Conservation (phyloP, 352 stramenopile genomes). For the Pythium monospermum region DNA sequence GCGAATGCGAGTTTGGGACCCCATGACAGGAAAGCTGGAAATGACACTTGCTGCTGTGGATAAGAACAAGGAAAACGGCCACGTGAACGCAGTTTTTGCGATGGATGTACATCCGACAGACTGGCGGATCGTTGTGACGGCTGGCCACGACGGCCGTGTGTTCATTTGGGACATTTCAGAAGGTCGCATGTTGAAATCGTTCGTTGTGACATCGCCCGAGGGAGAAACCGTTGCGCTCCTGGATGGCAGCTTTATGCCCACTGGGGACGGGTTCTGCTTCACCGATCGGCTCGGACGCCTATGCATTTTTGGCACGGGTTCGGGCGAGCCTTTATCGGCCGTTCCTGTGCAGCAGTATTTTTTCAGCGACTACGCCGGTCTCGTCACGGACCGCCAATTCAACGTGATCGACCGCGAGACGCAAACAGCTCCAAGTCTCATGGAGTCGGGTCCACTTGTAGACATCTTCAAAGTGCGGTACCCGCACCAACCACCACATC, state of each 20-base stretch:
- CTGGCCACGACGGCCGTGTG: slow-evolving; percentile 51
- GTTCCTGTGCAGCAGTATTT: slow-evolving; percentile 78
- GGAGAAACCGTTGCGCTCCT: slow-evolving; percentile 36
- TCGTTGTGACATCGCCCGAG: slow-evolving; percentile 25
- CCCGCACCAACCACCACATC: slow-evolving; percentile 64
- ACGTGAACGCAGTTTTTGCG: slow-evolving; percentile 47
- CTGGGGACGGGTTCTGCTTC: slow-evolving; percentile 35
- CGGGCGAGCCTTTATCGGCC: slow-evolving; percentile 24
- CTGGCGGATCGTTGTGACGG: slow-evolving; percentile 42
- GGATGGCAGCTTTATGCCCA: slow-evolving; percentile 39
- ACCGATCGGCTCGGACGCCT: slow-evolving; percentile 50
- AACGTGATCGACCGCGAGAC: slow-evolving; percentile 88
- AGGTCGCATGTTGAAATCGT: slow-evolving; percentile 29
- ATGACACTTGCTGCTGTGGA: slow-evolving; percentile 31
- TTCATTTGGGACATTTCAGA: slow-evolving; percentile 51
- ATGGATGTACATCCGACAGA: slow-evolving; percentile 48
- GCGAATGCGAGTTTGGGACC: slow-evolving; percentile 35
- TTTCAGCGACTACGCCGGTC: slow-evolving; percentile 83
- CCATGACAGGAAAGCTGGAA: slow-evolving; percentile 21
- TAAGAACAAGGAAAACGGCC: slow-evolving; percentile 23
- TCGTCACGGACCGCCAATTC: slow-evolving; percentile 84
- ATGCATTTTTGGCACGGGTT: slow-evolving; percentile 48
- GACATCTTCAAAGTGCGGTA: slow-evolving; percentile 76
- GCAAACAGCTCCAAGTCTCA: slow-evolving; percentile 80
- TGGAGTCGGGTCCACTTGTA: slow-evolving; percentile 68